phyloP scores from a whole-genome alignment of 805 yeast genomes.

The Debaryomyces tyrocola region DNA sequence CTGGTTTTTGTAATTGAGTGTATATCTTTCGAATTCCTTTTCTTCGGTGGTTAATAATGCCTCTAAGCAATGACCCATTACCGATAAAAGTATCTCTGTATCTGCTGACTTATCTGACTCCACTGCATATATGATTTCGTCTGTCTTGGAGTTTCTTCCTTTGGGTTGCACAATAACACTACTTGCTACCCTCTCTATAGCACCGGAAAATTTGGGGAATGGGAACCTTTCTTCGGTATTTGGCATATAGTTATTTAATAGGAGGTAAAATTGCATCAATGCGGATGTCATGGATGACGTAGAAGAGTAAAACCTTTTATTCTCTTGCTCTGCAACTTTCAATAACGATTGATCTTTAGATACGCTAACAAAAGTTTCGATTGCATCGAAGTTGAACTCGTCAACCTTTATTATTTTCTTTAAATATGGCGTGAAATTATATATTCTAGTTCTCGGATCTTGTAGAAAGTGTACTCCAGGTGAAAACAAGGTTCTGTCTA shows the following conservation, averaged over 20 bases:
- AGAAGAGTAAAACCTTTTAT: constrained; percentile 62
- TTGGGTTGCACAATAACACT: constrained; percentile 53
- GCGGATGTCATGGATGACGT: constrained; percentile 86
- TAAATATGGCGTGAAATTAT: constrained; percentile 65
- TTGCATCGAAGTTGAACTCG: constrained; percentile 61
- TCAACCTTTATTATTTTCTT: constrained; percentile 59
- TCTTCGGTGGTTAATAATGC: constrained; percentile 64
- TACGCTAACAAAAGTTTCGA: constrained; percentile 63
- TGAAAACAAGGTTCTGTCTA: constrained; percentile 72
- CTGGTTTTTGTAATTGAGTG: constrained; percentile 19
- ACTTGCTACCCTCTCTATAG: constrained; percentile 47
- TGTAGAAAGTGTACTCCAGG: constrained; percentile 79
- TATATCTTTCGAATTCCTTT: constrained; percentile 45
- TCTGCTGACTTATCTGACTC: constrained; percentile 70
- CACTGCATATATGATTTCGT: constrained; percentile 51
- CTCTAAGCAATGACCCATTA: constrained; percentile 80
- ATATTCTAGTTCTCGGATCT: constrained; percentile 75
- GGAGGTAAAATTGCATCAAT: constrained; percentile 70
- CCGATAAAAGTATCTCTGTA: constrained; percentile 64
- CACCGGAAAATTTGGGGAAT: constrained; percentile 42
- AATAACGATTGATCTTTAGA: constrained; percentile 60
- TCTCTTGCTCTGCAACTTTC: constrained; percentile 40
- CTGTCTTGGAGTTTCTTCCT: constrained; percentile 27
- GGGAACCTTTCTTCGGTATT: constrained; percentile 22
- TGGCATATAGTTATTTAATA: constrained; percentile 49